Percentiles rank a stretch among this genome's conserved stretches.
Conservation (phyloP, 2,329 filamentous ascomycete species). For the Didymosphaeria variabile region DNA sequence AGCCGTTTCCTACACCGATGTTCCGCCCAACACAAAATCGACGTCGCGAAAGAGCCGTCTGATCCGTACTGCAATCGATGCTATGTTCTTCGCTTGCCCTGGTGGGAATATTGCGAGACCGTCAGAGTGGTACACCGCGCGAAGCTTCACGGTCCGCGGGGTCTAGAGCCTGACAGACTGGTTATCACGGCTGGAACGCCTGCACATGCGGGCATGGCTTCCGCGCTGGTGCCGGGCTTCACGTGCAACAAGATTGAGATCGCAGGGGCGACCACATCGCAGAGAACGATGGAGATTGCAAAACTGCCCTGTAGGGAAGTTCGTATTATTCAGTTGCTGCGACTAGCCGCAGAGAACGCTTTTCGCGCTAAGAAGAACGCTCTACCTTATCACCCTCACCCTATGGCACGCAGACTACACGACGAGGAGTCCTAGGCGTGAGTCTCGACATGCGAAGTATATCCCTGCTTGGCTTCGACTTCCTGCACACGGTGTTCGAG, state of each 20-base stretch:
- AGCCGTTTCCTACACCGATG: constrained; percentile 2
- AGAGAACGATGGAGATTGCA: background rate
- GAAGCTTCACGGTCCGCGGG: constrained; percentile 7
- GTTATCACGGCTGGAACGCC: constrained; percentile 10
- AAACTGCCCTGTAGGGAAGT: background rate
- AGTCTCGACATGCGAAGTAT: constrained; percentile 9
- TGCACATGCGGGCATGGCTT: background rate
- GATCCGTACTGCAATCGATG: constrained; percentile 20
- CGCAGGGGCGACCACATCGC: background rate
- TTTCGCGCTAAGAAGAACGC: background rate
- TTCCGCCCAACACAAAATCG: constrained; percentile 1
- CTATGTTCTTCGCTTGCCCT: constrained; percentile 6
- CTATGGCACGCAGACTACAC: background rate
- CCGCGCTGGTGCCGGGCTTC: constrained; percentile 1
- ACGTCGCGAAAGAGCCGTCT: constrained; percentile 12
- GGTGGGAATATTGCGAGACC: constrained; percentile 9
- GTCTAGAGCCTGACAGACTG: constrained; percentile 12
- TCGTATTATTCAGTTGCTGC: constrained; percentile 1
- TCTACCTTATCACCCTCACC: background rate
- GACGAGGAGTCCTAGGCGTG: background rate
- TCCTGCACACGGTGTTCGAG: constrained; percentile 67
- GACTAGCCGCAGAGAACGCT: constrained; percentile 3
- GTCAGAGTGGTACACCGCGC: constrained; percentile 6
- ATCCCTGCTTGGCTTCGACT: constrained; percentile 44
- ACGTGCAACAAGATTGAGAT: background rate